Evolutionary conservation across 768 basidiomycete genomes (phyloP), one percentile per base, ranked within the genome.

Genomic region (Xanthoconium stramineum): DNA sequence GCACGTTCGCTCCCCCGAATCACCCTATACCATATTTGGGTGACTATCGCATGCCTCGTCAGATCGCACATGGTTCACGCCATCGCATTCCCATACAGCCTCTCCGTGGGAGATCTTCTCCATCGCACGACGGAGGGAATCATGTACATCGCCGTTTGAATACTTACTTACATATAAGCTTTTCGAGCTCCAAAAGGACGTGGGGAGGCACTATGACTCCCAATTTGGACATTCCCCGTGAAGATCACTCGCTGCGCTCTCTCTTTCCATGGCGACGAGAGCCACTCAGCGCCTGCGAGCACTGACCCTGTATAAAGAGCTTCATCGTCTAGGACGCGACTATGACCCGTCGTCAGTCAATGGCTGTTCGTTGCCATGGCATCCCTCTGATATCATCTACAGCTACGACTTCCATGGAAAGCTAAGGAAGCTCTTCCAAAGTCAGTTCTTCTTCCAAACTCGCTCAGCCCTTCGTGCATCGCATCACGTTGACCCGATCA

Each of bases 351-450:
- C 82, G 91, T 92, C 64, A 70, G 84, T 80, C 50, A 36, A 45
- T 24, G n/a, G 37, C 43, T 32, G 54, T 59, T 44, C 59, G 54
- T 60, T 39, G 28, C 47, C 36, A 43, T 56, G 48, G n/a, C 47
- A 50, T 53, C 24, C 24, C 24, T 15, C 55, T 47, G n/a, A 62
- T 45, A 50, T 49, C n/a, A 32, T 49, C 36, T 33, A 28, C 68
- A 89, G 91, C 45, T 93, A 93, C 64, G 78, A 90, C 73, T 93
- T 90, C 59, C 84, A 89, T 65, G 82, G 80, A 42, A 85, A 83
- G 62, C 76, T 94, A 40, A 78, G 91, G 49, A 75, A 74, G 35
- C 70, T 91, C 55, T 94, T 85, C 57, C 87, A 92, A 72, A 88
- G 90, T 89, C 65, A 58, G 84, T 70, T 17, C 24, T 28, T 15